Conservation (phyloP, 495 filamentous ascomycete species). For the Penicillium salamii region DNA sequence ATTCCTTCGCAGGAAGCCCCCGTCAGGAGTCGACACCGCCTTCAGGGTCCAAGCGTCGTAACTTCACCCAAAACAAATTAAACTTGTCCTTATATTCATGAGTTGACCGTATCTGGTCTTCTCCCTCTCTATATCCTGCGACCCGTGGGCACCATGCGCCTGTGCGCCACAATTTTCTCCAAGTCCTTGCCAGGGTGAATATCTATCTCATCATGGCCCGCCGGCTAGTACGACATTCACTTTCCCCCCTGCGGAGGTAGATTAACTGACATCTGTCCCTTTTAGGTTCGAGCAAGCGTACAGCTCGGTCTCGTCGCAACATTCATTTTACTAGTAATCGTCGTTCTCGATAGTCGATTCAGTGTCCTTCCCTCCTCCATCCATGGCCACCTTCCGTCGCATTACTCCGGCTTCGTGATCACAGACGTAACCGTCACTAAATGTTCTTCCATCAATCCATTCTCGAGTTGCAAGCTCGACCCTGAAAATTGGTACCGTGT, state of each 20-base stretch:
- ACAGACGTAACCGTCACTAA: constrained; percentile 84
- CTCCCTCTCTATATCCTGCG: constrained; percentile 15
- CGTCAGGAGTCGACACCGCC: constrained; percentile 10
- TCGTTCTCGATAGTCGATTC: constrained; percentile 77
- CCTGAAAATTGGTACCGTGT: constrained; percentile 75
- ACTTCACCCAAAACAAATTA: constrained; percentile 16
- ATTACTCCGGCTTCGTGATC: constrained; percentile 76
- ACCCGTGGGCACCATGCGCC: constrained; percentile 25
- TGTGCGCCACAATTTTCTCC: constrained; percentile 17
- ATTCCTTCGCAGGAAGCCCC: not conserved
- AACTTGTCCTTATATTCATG: constrained; percentile 14
- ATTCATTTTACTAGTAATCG: constrained; percentile 65
- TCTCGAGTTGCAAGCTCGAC: constrained; percentile 78
- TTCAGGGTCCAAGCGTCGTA: constrained; percentile 23
- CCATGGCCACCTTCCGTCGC: constrained; percentile 77
- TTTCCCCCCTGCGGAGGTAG: not conserved
- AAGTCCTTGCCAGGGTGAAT: constrained; percentile 41
- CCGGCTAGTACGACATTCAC: constrained; percentile 36
- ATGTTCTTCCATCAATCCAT: constrained; percentile 71
- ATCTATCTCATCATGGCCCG: constrained; percentile 41
- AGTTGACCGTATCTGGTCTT: constrained; percentile 26
- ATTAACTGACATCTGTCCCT: constrained; percentile 9
- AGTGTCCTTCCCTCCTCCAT: constrained; percentile 78
- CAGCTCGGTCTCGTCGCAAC: constrained; percentile 69
- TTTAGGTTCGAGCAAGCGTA: constrained; percentile 71